Evolutionary conservation across 192 early-diverging fungal species (phyloP).

Genomic region (Oehlia diaphana): DNA sequence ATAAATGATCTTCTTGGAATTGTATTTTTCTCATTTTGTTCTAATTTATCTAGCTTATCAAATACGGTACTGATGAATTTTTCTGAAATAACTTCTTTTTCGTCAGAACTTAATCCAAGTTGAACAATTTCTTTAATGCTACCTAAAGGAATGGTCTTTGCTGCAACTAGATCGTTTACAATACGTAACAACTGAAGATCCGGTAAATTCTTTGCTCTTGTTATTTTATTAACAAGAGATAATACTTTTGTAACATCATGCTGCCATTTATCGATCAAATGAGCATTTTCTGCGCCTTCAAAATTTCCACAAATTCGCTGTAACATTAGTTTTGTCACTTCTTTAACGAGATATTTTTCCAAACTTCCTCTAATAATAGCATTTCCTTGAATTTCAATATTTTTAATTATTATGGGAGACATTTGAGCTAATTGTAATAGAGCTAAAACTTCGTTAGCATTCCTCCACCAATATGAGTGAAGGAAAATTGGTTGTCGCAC

Average conservation of each 20-base stretch:
- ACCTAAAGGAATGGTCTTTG: background rate
- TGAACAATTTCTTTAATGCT: background rate
- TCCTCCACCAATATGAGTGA: constrained; percentile 26
- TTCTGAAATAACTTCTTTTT: background rate
- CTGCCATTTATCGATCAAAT: background rate
- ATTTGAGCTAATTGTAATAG: too few species aligned
- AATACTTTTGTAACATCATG: constrained; percentile 6
- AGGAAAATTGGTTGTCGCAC: constrained; percentile 7
- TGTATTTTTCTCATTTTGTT: constrained; percentile 3
- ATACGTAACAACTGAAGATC: constrained; percentile 5
- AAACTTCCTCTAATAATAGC: background rate
- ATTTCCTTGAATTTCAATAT: too few species aligned
- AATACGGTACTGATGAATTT: constrained; percentile 8
- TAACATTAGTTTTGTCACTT: constrained; percentile 7
- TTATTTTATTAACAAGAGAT: background rate
- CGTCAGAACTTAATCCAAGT: background rate
- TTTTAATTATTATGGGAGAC: too few species aligned
- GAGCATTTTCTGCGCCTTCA: background rate
- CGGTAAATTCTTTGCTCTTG: background rate
- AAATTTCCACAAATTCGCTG: background rate
- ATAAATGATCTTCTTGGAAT: constrained; percentile 15
- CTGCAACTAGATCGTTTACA: constrained; percentile 20
- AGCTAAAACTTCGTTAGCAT: too few species aligned
- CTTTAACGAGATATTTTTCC: background rate
- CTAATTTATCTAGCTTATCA: constrained; percentile 3